Evolutionary conservation across 2,329 filamentous ascomycete genomes (phyloP).

Genomic region (Verticillium zaregamsianum): DNA sequence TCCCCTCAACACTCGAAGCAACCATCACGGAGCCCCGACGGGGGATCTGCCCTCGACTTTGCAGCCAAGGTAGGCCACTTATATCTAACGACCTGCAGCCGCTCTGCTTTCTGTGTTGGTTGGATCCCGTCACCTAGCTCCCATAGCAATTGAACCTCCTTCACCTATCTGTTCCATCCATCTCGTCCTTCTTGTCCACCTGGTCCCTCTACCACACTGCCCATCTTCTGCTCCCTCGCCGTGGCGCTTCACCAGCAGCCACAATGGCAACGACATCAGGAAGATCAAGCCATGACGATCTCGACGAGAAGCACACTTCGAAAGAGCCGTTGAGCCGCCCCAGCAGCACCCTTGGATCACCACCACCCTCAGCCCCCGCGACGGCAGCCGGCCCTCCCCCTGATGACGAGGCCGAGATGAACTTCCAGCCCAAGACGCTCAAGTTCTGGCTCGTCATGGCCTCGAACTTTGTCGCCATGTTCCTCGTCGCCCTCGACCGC

Average conservation of each 20-base stretch:
- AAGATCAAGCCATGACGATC: neutral
- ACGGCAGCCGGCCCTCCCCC: neutral
- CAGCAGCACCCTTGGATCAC: neutral
- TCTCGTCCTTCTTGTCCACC: neutral
- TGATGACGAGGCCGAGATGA: constrained; percentile 10
- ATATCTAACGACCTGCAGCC: neutral
- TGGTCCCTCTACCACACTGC: neutral
- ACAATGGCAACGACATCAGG: neutral
- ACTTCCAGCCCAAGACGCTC: constrained; percentile 47
- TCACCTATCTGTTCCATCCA: neutral
- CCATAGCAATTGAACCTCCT: neutral
- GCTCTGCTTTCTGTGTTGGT: neutral
- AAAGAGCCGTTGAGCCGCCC: neutral
- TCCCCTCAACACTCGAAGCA: neutral
- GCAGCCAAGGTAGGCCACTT: neutral
- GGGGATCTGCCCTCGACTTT: neutral
- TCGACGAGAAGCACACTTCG: neutral
- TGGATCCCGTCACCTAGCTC: neutral
- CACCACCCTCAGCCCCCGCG: neutral
- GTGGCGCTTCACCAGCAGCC: neutral
- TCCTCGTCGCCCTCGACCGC: constrained; percentile 53
- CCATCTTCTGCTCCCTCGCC: neutral
- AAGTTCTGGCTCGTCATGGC: constrained; percentile 53
- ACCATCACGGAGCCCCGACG: neutral
- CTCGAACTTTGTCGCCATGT: constrained; percentile 51